Conservation (phyloP, 192 early-diverging fungal species). For the Coemansia sp. region DNA sequence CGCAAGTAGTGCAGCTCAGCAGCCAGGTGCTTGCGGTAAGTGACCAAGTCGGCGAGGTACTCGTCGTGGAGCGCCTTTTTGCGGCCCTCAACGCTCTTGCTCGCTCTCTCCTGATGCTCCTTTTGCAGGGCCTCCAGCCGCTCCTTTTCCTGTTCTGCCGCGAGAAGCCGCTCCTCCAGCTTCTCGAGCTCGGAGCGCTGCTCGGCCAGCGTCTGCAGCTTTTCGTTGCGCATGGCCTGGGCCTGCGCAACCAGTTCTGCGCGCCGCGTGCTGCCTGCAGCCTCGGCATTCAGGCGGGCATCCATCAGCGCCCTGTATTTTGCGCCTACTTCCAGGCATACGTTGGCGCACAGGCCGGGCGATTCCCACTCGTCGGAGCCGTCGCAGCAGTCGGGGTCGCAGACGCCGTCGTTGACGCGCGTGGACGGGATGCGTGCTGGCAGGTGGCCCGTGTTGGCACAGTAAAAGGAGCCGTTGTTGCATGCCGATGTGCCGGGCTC, state of each 20-base stretch:
- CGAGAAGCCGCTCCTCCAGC: slow-evolving; percentile 9
- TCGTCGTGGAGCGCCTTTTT: slow-evolving; percentile 36
- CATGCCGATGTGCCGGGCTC: slow-evolving; percentile 97
- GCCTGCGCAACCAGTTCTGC: slow-evolving; percentile 18
- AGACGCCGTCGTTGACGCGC: slow-evolving; percentile 92
- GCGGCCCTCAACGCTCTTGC: slow-evolving; percentile 9
- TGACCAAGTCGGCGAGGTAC: slow-evolving; percentile 12
- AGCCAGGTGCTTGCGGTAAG: slow-evolving; percentile 21
- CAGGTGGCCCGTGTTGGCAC: slow-evolving; percentile 72
- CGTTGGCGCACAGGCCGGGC: slow-evolving; percentile 62
- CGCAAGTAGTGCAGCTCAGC: slow-evolving; percentile 18
- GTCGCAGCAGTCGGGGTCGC: slow-evolving; percentile 94
- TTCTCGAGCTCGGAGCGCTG: slow-evolving; percentile 10
- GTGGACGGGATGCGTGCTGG: slow-evolving; percentile 61
- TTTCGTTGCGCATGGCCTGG: slow-evolving; percentile 13
- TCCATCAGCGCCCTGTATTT: slow-evolving; percentile 22
- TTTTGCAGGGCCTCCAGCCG: slow-evolving; percentile 26
- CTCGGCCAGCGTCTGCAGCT: slow-evolving; percentile 14
- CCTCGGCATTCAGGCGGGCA: slow-evolving; percentile 3
- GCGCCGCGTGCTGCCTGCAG: slow-evolving; percentile 15
- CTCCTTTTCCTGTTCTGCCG: slow-evolving; percentile 26
- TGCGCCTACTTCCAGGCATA: slow-evolving; percentile 63
- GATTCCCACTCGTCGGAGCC: slow-evolving; percentile 84
- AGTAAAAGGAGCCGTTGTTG: slow-evolving; percentile 73
- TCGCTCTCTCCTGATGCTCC: neutral